Evolutionary conservation across 257 asterid species (phyloP).

Genomic region (Leonotis leonurus): DNA sequence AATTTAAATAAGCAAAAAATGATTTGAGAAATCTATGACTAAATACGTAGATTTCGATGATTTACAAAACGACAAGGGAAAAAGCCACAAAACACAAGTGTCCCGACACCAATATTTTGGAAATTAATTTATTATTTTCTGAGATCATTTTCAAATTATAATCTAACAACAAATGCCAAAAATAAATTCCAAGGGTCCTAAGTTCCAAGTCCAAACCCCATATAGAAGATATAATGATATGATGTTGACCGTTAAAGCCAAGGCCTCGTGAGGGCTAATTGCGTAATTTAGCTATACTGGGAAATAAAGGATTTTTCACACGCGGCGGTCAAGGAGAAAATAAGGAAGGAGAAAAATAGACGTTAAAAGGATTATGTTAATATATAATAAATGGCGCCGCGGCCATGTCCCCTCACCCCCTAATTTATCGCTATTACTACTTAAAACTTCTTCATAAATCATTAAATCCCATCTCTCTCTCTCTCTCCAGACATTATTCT

Average conservation of each 20-base stretch:
- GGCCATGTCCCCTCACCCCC: slow-evolving; percentile 30
- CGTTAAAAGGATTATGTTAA: slow-evolving; percentile 43
- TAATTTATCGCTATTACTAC: slow-evolving; percentile 19
- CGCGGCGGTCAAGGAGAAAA: slow-evolving; percentile 11
- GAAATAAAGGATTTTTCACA: too few species aligned
- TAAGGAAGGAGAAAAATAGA: slow-evolving; percentile 29
- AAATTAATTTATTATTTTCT: background rate
- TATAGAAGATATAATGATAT: background rate
- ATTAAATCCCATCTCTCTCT: too few species aligned
- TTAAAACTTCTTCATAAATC: slow-evolving; percentile 17
- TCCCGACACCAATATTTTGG: background rate
- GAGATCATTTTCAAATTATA: too few species aligned
- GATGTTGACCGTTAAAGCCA: slow-evolving; percentile 35
- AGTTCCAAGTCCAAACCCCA: too few species aligned
- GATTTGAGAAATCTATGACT: background rate
- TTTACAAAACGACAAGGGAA: background rate
- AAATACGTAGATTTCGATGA: background rate
- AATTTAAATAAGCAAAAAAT: too few species aligned
- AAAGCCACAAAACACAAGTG: too few species aligned
- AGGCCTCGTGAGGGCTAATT: slow-evolving; percentile 21
- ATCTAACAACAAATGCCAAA: too few species aligned
- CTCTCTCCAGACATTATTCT: background rate
- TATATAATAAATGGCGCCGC: slow-evolving; percentile 29
- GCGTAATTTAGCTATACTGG: slow-evolving; percentile 21
- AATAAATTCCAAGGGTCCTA: too few species aligned